Evolutionary conservation across 208 protist genomes (phyloP).

Genomic region (Acanthamoeba castellanii): DNA sequence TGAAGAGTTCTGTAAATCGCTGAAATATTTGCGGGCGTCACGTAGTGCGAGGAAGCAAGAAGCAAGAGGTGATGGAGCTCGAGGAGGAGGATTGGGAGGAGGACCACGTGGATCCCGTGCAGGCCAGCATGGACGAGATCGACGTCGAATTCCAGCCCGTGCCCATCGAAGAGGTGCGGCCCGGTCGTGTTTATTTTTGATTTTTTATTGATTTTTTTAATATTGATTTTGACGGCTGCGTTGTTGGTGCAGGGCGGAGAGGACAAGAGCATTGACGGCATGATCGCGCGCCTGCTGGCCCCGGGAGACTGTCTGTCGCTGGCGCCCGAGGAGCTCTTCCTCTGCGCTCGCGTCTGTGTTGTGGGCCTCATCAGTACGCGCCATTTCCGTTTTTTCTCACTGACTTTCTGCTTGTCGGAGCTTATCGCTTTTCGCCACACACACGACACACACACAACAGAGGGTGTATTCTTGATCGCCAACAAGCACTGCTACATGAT

Average conservation of each 20-base stretch:
- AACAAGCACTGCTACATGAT: slow-evolving; percentile 71
- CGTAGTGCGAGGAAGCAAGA: slow-evolving; percentile 15
- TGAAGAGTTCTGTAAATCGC: background rate
- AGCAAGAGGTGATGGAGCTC: background rate
- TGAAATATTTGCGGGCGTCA: background rate
- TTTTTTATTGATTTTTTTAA: background rate
- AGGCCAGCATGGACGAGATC: slow-evolving; percentile 64
- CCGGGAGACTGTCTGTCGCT: background rate
- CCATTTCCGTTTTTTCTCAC: background rate
- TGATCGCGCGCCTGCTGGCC: slow-evolving; percentile 22
- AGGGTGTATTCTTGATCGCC: slow-evolving; percentile 53
- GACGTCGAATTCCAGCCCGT: slow-evolving; percentile 67
- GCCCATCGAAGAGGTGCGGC: background rate
- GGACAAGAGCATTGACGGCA: slow-evolving; percentile 8
- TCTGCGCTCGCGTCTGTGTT: slow-evolving; percentile 33
- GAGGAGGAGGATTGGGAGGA: background rate
- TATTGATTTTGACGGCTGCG: background rate
- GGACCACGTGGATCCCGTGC: background rate
- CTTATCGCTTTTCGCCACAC: background rate
- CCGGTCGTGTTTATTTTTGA: background rate
- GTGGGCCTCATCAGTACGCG: background rate
- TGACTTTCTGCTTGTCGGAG: too few species aligned
- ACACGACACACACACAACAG: background rate
- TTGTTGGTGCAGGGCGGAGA: background rate
- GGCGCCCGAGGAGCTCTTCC: background rate